These are phyloP conservation scores for Cyathus striatus DNA, from an alignment of 768 basidiomycete genomes.

Conservation along the genomic window DNA sequence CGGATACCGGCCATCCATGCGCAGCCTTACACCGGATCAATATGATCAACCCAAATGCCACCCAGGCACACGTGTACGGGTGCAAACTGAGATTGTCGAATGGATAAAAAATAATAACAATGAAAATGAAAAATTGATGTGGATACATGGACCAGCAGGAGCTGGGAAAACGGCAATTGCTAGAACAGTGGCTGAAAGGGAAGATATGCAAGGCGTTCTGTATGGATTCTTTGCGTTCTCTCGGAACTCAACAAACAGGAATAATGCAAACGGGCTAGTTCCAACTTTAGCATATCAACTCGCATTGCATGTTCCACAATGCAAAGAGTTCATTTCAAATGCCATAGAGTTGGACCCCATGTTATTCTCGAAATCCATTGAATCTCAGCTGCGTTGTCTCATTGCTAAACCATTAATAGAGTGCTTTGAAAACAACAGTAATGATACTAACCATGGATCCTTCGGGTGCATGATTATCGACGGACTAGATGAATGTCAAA, in stretches of 20 bases:
- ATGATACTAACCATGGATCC: no score
- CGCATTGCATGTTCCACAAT: neutral
- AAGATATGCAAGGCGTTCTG: neutral
- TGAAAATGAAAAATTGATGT: neutral
- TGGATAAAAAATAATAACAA: neutral
- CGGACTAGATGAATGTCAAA: no score
- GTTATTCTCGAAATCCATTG: no score
- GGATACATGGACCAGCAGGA: conserved; percentile 6
- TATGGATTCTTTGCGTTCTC: conserved; percentile 6
- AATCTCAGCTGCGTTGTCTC: no score
- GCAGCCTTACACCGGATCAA: neutral
- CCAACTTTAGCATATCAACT: conserved; percentile 6
- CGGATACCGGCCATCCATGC: no score
- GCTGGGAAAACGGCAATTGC: conserved; percentile 6
- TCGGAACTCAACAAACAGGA: neutral
- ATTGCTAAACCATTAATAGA: no score
- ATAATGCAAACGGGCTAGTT: neutral
- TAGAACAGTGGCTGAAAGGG: conserved; percentile 2
- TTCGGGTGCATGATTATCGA: no score
- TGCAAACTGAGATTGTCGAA: neutral
- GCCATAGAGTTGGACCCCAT: neutral
- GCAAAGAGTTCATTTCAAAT: neutral
- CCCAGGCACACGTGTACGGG: neutral
- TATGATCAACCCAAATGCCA: conserved; percentile 2
- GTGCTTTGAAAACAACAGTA: no score